Evolutionary conservation across 257 asterid species (phyloP).

Genomic region (Euphrasia confusa): DNA sequence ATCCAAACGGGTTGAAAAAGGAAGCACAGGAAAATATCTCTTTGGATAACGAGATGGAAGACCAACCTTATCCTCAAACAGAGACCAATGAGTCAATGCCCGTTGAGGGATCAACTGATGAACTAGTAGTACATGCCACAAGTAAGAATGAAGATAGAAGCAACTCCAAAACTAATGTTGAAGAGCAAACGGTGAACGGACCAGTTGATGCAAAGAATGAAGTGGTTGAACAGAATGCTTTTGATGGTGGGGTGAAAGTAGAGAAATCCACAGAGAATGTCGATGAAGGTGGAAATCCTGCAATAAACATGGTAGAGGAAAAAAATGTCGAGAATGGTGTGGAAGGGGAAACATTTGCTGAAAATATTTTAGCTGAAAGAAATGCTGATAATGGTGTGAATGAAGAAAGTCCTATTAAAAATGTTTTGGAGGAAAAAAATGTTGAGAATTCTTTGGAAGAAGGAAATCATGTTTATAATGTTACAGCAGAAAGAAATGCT

Average conservation of each 20-base stretch:
- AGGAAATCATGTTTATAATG: not conserved
- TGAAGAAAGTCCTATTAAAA: constrained; percentile 24
- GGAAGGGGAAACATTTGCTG: constrained; percentile 23
- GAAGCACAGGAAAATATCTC: constrained; percentile 22
- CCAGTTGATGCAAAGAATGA: constrained; percentile 24
- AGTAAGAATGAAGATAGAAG: constrained; percentile 25
- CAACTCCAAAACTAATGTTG: constrained; percentile 18
- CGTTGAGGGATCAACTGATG: constrained; percentile 20
- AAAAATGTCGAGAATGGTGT: constrained; percentile 15
- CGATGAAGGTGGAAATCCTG: constrained; percentile 26
- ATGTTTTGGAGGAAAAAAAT: constrained; percentile 1
- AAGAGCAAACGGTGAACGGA: constrained; percentile 30
- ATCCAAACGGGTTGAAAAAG: constrained; percentile 17
- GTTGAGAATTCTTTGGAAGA: not conserved
- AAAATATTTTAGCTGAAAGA: constrained; percentile 17
- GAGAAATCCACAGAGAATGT: constrained; percentile 18
- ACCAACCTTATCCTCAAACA: constrained; percentile 23
- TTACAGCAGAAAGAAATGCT: not conserved
- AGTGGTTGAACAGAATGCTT: constrained; percentile 26
- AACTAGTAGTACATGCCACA: constrained; percentile 13
- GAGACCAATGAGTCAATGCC: constrained; percentile 23
- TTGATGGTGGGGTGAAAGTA: constrained; percentile 31
- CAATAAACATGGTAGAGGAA: constrained; percentile 22
- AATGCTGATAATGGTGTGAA: constrained; percentile 14
- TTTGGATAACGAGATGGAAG: constrained; percentile 19